These are phyloP conservation scores for Naegleria fowleri DNA, from an alignment of 208 protist genomes.

Conservation along the genomic window DNA sequence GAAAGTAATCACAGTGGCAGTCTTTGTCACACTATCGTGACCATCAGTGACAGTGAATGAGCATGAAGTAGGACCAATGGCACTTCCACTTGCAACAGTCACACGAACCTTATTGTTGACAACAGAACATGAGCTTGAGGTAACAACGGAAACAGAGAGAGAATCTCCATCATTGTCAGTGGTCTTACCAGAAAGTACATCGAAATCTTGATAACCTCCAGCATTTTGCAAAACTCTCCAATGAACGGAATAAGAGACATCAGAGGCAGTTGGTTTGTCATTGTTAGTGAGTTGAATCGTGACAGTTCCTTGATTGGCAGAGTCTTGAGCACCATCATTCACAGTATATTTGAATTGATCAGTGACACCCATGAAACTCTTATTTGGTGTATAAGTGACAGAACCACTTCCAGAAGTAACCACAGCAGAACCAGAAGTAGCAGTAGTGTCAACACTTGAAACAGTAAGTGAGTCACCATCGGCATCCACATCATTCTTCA, in stretches of 20 bases:
- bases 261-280: not conserved
- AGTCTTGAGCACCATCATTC: not conserved
- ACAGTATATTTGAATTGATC: not conserved
- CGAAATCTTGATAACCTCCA: too few species aligned
- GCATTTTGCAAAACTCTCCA: not conserved
- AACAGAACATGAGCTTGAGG: not conserved
- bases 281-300: not conserved
- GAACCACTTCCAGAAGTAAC: not conserved
- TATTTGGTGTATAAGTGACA: not conserved
- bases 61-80: not conserved
- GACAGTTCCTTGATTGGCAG: not conserved
- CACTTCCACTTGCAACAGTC: not conserved
- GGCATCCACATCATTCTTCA: not conserved
- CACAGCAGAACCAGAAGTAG: not conserved
- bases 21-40: not conserved
- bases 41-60: not conserved
- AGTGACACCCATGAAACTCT: not conserved
- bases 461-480: not conserved
- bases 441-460: not conserved
- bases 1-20: not conserved
- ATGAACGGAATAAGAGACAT: not conserved
- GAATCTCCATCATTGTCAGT: slow-evolving; percentile 20
- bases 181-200: too few species aligned
- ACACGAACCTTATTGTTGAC: not conserved
- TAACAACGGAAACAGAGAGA: not conserved